phyloP scores from a whole-genome alignment of 2,329 filamentous ascomycete genomes.

The Scytalidium lignicola region DNA sequence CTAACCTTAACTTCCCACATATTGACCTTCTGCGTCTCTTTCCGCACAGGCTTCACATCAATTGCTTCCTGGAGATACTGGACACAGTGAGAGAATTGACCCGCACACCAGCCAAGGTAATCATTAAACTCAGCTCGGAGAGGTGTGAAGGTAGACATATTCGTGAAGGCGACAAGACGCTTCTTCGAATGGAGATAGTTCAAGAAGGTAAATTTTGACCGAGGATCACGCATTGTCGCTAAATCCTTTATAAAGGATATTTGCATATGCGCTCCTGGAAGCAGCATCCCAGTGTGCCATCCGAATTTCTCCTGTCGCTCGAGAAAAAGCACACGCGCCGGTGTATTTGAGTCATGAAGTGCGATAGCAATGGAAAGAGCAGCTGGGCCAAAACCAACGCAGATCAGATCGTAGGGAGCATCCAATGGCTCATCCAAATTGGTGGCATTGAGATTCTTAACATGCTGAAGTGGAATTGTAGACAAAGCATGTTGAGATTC shows the following conservation, averaged over 20 bases:
- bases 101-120: conserved; percentile 64
- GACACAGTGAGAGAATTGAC: conserved; percentile 54
- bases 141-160: conserved; percentile 34
- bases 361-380: conserved; percentile 64
- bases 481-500: no score
- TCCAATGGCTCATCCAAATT: no score
- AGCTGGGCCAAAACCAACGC: conserved; percentile 63
- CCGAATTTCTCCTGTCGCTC: conserved; percentile 55
- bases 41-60: conserved; percentile 32
- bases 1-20: no score
- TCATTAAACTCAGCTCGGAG: conserved; percentile 62
- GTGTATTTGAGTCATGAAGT: conserved; percentile 49
- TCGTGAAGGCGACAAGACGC: conserved; percentile 58
- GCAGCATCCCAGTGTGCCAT: conserved; percentile 61
- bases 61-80: conserved; percentile 56
- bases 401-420: conserved; percentile 46
- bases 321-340: conserved; percentile 53
- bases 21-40: neutral
- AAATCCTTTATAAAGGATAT: conserved; percentile 68
- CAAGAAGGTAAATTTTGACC: conserved; percentile 63
- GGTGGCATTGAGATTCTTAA: no score
- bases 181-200: conserved; percentile 63
- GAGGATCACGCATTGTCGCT: conserved; percentile 59
- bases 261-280: conserved; percentile 57
- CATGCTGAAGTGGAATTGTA: no score